phyloP scores from a whole-genome alignment of 163 green algal genomes.

The Scenedesmus sp. region DNA sequence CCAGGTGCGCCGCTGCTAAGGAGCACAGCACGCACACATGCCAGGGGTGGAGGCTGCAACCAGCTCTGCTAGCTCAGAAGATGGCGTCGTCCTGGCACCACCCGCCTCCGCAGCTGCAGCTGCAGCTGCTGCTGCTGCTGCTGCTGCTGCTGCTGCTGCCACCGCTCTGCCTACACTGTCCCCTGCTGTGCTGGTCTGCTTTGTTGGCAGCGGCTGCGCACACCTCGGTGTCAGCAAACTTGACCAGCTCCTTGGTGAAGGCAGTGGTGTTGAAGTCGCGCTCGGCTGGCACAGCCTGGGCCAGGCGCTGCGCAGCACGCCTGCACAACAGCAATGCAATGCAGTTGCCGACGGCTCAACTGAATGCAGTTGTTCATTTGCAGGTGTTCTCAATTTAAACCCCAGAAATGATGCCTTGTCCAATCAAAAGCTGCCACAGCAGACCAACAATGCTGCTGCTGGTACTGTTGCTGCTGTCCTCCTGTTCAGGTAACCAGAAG shows the following conservation, averaged over 20 bases:
- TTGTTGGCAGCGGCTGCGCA: background rate
- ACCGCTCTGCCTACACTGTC: background rate
- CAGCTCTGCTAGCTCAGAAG: background rate
- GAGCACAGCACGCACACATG: background rate
- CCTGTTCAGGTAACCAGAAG: background rate
- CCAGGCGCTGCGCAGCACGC: background rate
- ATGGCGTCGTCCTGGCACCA: background rate
- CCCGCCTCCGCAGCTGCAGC: background rate
- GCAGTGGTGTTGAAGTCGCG: conserved; percentile 57
- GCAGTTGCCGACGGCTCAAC: background rate
- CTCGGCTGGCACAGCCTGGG: conserved; percentile 25
- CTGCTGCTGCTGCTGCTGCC: background rate
- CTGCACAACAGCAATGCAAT: background rate
- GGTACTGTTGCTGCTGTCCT: background rate
- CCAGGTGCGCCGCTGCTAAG: background rate
- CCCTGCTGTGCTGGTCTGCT: background rate
- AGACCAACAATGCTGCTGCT: background rate
- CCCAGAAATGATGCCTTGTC: background rate
- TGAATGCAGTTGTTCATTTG: too few relatives aligned
- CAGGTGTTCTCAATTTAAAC: background rate
- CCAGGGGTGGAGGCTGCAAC: background rate
- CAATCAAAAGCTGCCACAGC: background rate
- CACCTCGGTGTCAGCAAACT: conserved; percentile 62
- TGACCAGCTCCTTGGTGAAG: conserved; percentile 90
- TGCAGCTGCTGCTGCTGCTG: background rate